Conservation (phyloP, 352 stramenopile genomes). For the Chrysophaeum taylorii region DNA sequence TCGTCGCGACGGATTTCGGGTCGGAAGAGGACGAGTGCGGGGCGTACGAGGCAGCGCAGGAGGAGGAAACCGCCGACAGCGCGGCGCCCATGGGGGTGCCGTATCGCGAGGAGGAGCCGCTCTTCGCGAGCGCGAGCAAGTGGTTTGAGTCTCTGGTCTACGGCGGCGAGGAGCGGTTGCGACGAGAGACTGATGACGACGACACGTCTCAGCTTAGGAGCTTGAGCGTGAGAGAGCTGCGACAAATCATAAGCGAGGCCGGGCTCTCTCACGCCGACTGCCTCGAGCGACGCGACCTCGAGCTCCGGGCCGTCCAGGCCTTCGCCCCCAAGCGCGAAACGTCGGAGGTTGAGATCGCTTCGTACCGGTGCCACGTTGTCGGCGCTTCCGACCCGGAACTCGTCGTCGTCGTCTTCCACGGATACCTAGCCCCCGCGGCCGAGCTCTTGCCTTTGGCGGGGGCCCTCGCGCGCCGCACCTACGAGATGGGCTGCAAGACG, state of each 20-base stretch:
- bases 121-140: too few species aligned
- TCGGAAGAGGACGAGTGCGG: too few species aligned
- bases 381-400: neutral
- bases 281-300: conserved; percentile 1
- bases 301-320: neutral
- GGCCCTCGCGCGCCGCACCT: neutral
- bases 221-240: neutral
- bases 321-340: neutral
- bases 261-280: neutral
- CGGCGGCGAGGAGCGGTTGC: too few species aligned
- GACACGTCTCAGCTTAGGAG: too few species aligned
- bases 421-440: neutral
- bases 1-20: too few species aligned
- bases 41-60: too few species aligned
- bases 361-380: neutral
- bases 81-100: too few species aligned
- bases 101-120: too few species aligned
- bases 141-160: too few species aligned
- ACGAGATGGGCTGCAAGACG: neutral
- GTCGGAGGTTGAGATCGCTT: neutral
- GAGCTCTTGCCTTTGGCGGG: neutral
- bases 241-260: neutral
- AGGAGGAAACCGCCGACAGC: too few species aligned
- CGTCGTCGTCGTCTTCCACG: conserved; percentile 9
- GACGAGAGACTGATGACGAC: too few species aligned